Evolutionary conservation across 306 rosid species (phyloP).

Genomic region (Urtica urens): DNA sequence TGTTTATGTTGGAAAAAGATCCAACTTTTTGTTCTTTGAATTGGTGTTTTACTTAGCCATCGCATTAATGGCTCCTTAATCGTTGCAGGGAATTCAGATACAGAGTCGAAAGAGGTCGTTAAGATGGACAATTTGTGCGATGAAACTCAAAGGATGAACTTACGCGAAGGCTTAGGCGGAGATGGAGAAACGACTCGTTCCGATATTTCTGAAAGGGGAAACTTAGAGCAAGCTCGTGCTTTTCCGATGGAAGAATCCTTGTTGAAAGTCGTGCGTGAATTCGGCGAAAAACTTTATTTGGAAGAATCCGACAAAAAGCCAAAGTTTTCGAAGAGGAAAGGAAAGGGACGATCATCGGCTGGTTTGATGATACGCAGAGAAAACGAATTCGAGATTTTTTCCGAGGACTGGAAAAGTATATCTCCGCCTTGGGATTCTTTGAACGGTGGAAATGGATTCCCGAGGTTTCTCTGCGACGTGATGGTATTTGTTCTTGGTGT

Average conservation of each 20-base stretch:
- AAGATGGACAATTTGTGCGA: conserved; percentile 28
- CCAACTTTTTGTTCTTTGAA: too few relatives aligned
- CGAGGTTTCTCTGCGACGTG: conserved; percentile 81
- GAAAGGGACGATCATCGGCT: conserved; percentile 33
- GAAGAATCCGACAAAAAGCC: conserved; percentile 60
- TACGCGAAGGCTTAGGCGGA: too few relatives aligned
- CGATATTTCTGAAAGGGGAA: conserved; percentile 29
- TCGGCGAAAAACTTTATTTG: conserved; percentile 50
- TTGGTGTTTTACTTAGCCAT: too few relatives aligned
- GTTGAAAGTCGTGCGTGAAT: conserved; percentile 42
- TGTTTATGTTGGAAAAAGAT: too few relatives aligned
- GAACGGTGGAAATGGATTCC: conserved; percentile 64
- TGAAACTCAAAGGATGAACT: too few relatives aligned
- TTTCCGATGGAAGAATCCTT: conserved; percentile 56
- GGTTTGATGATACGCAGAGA: conserved; percentile 28
- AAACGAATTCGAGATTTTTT: conserved; percentile 32
- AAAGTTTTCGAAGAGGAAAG: conserved; percentile 42
- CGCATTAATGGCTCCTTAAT: conserved; percentile 6
- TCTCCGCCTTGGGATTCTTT: conserved; percentile 62
- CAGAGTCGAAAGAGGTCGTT: conserved; percentile 70
- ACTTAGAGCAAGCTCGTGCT: conserved; percentile 24
- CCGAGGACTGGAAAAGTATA: conserved; percentile 60
- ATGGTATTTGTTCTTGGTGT: too few relatives aligned
- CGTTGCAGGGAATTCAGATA: conserved; percentile 42
- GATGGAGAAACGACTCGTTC: too few relatives aligned